Evolutionary conservation across 2,329 filamentous ascomycete species (phyloP).

Genomic region (Cytospora piceae): DNA sequence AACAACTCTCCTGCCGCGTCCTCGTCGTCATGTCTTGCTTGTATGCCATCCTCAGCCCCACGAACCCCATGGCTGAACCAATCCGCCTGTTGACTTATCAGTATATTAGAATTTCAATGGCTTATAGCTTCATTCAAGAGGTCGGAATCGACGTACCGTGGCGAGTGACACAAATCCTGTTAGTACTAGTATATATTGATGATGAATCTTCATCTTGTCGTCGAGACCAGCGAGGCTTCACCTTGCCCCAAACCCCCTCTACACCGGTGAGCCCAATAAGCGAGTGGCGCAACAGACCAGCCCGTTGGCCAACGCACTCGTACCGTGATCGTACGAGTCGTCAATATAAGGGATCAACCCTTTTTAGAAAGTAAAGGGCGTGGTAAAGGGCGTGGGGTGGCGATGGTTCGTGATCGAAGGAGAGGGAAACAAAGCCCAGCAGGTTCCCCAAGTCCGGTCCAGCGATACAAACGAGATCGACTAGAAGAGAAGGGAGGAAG

Average conservation of each 20-base stretch:
- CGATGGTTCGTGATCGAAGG: constrained; percentile 24
- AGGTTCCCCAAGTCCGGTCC: constrained; percentile 24
- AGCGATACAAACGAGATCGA: constrained; percentile 23
- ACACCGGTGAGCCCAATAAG: constrained; percentile 10
- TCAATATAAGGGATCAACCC: constrained; percentile 15
- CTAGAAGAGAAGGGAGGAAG: constrained; percentile 8
- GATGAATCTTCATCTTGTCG: constrained; percentile 23
- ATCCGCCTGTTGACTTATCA: constrained; percentile 23
- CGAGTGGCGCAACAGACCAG: constrained; percentile 30
- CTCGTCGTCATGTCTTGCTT: constrained; percentile 9
- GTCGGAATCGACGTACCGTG: constrained; percentile 18
- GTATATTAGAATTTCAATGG: background rate
- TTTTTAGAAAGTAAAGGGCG: constrained; percentile 9
- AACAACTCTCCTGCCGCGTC: background rate
- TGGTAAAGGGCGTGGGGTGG: too few species aligned
- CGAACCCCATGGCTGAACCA: constrained; percentile 22
- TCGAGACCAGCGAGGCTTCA: constrained; percentile 21
- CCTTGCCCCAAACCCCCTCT: constrained; percentile 8
- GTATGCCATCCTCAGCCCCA: constrained; percentile 3
- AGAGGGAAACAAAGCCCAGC: constrained; percentile 25
- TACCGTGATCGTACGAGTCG: background rate
- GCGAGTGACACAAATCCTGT: constrained; percentile 24
- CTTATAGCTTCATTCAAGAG: background rate
- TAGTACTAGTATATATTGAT: constrained; percentile 24
- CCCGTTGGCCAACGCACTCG: constrained; percentile 20